Evolutionary conservation across 352 stramenopile genomes (phyloP).

Genomic region (Albugo candida): DNA sequence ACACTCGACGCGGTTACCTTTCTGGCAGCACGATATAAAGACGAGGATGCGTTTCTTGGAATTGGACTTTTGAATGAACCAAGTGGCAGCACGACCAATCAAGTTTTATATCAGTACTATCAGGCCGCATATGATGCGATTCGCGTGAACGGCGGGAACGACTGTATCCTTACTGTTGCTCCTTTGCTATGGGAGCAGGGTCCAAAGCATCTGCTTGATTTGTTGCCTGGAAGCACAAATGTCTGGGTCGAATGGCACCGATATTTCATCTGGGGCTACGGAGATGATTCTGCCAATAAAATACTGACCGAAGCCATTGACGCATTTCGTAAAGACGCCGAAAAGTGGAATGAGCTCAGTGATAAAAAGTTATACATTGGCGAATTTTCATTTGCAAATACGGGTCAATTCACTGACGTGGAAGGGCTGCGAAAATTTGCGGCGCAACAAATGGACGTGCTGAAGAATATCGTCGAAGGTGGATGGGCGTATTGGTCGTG

Average conservation of each 20-base stretch:
- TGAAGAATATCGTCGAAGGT: conserved; percentile 21
- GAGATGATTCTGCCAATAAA: conserved; percentile 24
- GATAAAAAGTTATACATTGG: conserved; percentile 33
- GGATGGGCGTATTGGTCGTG: conserved; percentile 64
- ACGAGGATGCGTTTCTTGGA: conserved; percentile 49
- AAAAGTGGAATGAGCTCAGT: conserved; percentile 21
- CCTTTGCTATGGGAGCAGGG: conserved; percentile 31
- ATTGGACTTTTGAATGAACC: conserved; percentile 63
- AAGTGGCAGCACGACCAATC: conserved; percentile 20
- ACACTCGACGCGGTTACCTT: conserved; percentile 25
- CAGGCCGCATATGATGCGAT: conserved; percentile 39
- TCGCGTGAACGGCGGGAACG: conserved; percentile 18
- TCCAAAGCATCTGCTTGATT: conserved; percentile 21
- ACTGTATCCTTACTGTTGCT: conserved; percentile 41
- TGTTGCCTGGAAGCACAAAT: conserved; percentile 32
- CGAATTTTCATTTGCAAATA: conserved; percentile 39
- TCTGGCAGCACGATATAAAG: conserved; percentile 41
- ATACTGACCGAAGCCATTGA: conserved; percentile 25
- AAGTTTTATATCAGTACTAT: conserved; percentile 60
- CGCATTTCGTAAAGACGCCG: conserved; percentile 19
- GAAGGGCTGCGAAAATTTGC: conserved; percentile 28
- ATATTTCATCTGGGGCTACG: conserved; percentile 71
- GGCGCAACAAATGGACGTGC: conserved; percentile 21
- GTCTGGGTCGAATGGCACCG: conserved; percentile 71
- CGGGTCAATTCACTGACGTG: conserved; percentile 31